These are phyloP conservation scores for Boletus vermiculosoides DNA, from an alignment of 768 basidiomycete genomes.

Conservation along the genomic window DNA sequence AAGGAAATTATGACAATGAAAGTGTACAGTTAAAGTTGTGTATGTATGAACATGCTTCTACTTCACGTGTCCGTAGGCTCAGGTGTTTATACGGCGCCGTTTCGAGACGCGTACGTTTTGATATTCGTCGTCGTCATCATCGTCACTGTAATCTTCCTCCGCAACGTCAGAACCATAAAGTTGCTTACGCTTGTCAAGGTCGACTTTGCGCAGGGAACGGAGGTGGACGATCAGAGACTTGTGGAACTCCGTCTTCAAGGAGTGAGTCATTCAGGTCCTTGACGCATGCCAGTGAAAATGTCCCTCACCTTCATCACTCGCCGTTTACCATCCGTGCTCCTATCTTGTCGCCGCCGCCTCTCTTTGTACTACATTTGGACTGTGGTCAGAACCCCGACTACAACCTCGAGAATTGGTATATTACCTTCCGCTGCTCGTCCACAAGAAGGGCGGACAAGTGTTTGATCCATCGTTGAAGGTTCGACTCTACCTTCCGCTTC, in stretches of 20 bases:
- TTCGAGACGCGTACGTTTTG: constrained; percentile 31
- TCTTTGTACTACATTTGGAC: constrained; percentile 56
- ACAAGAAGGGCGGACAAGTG: constrained; percentile 58
- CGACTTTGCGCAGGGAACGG: constrained; percentile 59
- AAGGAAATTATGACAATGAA: constrained; percentile 27
- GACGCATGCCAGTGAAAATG: neutral
- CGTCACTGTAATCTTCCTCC: constrained; percentile 37
- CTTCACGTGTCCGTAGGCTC: constrained; percentile 20
- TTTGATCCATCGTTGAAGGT: constrained; percentile 66
- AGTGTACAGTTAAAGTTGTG: constrained; percentile 27
- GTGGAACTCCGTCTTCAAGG: constrained; percentile 62
- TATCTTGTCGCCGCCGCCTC: constrained; percentile 56
- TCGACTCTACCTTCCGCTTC: constrained; percentile 42
- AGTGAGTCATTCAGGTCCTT: neutral
- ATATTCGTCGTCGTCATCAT: constrained; percentile 31
- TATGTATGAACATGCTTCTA: constrained; percentile 25
- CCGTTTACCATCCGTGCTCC: constrained; percentile 45
- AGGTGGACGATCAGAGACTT: constrained; percentile 59
- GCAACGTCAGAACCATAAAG: constrained; percentile 41
- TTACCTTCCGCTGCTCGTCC: constrained; percentile 70
- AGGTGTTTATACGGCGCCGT: constrained; percentile 30
- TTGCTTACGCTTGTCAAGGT: constrained; percentile 48
- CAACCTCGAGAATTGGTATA: neutral
- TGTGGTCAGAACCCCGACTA: constrained; percentile 2
- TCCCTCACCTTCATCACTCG: constrained; percentile 56